Evolutionary conservation across 1,284 basidiomycete species (phyloP), one percentile per base, ranked within the genome.

Genomic region (Sporisorium graminicola): DNA sequence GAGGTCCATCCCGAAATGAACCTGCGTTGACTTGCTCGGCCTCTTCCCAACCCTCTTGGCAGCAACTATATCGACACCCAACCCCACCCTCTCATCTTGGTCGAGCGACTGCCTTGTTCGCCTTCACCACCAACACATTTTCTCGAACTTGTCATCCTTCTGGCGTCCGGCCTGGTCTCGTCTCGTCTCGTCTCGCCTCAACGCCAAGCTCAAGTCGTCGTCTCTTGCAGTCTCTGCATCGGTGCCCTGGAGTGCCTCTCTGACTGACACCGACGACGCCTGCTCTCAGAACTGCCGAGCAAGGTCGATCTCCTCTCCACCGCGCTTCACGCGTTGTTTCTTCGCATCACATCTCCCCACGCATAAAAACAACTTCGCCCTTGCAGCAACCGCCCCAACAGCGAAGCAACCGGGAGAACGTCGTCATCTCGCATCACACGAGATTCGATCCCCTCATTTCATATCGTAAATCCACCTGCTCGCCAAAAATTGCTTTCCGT

Each of bases 1-100:
- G 14, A 16, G 20, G 14, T 43, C 20, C 20, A 50, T 49, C 33
- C 35, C 57, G 61, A 64, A 59, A 70, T 70, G 61, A 70, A 54
- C 33, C 46, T 24, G 52, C 54, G 29, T 47, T 70, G 60, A 63
- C 22, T 47, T 56, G 46, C 33, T 65, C 24, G 43, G 33, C 27
- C 50, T 65, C 43, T 47, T 54, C 24, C 14, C 33, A 40, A 35
- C 14, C 37, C 26, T 26, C 55, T 58, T 49, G 55, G 55, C 55
- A 31, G 29, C 44, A 27, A 58, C 55, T 6, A 26, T 20, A 26
- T 47, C 29, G 5, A 12, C 3, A 14, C 33, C 14, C 49, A 52
- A 35, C 40, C 56, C 46, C 42, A 47, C 58, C 10, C 40, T 43
- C 24, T 43, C 51, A 53, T 35, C 51, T 37, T 53, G 10, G 6